phyloP scores from a whole-genome alignment of 2,329 filamentous ascomycete species.

The Colletotrichum sp. region DNA sequence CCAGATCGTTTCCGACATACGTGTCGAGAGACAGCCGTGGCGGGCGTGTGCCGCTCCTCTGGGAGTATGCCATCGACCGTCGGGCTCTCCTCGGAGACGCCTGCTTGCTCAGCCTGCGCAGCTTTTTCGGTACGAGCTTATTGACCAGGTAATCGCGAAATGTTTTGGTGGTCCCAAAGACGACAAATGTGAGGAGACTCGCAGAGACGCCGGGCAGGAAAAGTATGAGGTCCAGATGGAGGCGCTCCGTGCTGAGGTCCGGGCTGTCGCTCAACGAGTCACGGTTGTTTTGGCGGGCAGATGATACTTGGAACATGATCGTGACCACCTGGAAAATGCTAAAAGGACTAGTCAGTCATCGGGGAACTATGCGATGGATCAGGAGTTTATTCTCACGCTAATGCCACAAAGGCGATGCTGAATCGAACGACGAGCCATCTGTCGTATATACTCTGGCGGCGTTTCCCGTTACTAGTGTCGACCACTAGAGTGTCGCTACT shows the following conservation, averaged over 20 bases:
- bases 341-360: not conserved
- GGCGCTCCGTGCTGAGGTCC: conserved; percentile 33
- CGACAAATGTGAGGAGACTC: conserved; percentile 27
- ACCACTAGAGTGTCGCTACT: conserved; percentile 13
- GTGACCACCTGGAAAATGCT: conserved; percentile 42
- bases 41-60: not conserved
- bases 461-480: not conserved
- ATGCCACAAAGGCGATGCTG: conserved; percentile 45
- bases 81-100: not conserved
- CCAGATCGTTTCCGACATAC: not conserved
- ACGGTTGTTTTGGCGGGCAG: conserved; percentile 33
- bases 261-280: conserved; percentile 32
- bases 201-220: conserved; percentile 31
- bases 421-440: conserved; percentile 50
- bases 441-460: conserved; percentile 44
- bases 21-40: conserved; percentile 4
- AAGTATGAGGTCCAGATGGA: conserved; percentile 22
- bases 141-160: conserved; percentile 25
- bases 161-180: conserved; percentile 30
- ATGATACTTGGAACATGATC: conserved; percentile 41
- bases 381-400: conserved; percentile 34
- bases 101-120: not conserved
- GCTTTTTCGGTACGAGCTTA: conserved; percentile 20
- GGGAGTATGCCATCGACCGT: not conserved
- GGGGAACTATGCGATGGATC: not conserved